Percentiles rank a stretch among this genome's conserved stretches.
These are phyloP conservation scores for Colletotrichum tamarilloi DNA, from an alignment of 2,329 filamentous ascomycete genomes.

Conservation along the genomic window DNA sequence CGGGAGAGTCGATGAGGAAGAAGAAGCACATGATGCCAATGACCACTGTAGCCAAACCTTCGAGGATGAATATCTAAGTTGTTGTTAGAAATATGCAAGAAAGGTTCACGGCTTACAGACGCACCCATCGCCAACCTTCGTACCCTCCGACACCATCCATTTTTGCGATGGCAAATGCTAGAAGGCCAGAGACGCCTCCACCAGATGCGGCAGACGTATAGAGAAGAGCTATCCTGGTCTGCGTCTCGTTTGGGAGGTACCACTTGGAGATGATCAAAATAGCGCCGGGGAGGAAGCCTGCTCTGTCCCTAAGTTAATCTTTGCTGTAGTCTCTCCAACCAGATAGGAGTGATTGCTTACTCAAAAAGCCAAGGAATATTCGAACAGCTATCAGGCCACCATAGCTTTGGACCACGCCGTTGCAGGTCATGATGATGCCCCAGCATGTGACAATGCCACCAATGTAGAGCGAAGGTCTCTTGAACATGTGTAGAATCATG, in stretches of 20 bases:
- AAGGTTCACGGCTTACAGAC: background rate
- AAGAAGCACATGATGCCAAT: slow-evolving; percentile 54
- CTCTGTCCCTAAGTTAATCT: slow-evolving; percentile 37
- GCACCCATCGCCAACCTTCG: slow-evolving; percentile 58
- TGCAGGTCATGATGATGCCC: slow-evolving; percentile 52
- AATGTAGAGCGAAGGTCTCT: slow-evolving; percentile 57
- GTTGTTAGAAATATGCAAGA: background rate
- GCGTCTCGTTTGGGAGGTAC: slow-evolving; percentile 45
- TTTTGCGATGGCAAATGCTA: slow-evolving; percentile 56
- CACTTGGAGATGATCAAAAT: slow-evolving; percentile 47
- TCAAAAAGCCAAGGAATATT: slow-evolving; percentile 54
- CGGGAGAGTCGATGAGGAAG: slow-evolving; percentile 57
- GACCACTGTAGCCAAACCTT: slow-evolving; percentile 56
- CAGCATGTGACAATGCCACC: slow-evolving; percentile 47
- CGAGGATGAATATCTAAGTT: slow-evolving; percentile 62
- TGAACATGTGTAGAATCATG: slow-evolving; percentile 50
- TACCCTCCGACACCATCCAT: slow-evolving; percentile 57
- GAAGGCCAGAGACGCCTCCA: slow-evolving; percentile 58
- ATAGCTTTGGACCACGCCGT: slow-evolving; percentile 51
- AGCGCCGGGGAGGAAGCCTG: slow-evolving; percentile 46
- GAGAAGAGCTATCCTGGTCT: slow-evolving; percentile 46
- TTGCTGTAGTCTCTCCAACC: background rate
- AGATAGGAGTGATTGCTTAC: slow-evolving; percentile 23
- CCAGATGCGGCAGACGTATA: slow-evolving; percentile 49
- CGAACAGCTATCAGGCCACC: slow-evolving; percentile 51